Evolutionary conservation across 2,329 filamentous ascomycete genomes (phyloP).

Genomic region (Trichoderma atroviride): DNA sequence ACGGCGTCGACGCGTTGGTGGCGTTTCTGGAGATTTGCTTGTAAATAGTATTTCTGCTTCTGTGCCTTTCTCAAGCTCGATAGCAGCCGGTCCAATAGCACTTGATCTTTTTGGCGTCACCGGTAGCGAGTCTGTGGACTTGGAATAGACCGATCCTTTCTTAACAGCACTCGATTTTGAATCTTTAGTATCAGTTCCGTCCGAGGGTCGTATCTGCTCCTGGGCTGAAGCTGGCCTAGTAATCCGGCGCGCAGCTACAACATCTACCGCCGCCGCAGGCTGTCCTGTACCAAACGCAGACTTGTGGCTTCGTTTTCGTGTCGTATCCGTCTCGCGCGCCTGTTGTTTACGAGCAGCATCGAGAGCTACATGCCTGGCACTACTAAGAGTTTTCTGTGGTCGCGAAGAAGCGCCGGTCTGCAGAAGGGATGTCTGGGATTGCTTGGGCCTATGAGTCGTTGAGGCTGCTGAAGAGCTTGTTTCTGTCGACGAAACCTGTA

Average conservation of each 20-base stretch:
- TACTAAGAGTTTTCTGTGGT: neutral
- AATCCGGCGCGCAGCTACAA: neutral
- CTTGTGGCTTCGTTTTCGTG: constrained; percentile 8
- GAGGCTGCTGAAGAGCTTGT: neutral
- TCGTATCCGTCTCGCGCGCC: neutral
- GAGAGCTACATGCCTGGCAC: neutral
- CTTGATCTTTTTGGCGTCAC: neutral
- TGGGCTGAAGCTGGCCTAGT: neutral
- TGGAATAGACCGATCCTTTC: neutral
- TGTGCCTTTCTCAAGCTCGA: neutral
- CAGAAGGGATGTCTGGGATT: neutral
- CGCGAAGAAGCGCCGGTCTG: neutral
- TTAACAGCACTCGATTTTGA: neutral
- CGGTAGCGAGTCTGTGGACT: neutral
- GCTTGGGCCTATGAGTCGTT: neutral
- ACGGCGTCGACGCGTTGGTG: constrained; percentile 19
- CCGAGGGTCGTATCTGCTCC: neutral
- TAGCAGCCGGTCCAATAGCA: too few relatives aligned
- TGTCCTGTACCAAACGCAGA: constrained; percentile 16
- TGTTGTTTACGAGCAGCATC: neutral
- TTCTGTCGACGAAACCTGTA: neutral
- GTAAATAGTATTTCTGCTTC: neutral
- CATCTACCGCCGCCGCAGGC: neutral
- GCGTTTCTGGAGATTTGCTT: neutral
- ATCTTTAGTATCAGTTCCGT: neutral